Conservation (phyloP, 2,329 filamentous ascomycete genomes). For the Monilinia polystroma region DNA sequence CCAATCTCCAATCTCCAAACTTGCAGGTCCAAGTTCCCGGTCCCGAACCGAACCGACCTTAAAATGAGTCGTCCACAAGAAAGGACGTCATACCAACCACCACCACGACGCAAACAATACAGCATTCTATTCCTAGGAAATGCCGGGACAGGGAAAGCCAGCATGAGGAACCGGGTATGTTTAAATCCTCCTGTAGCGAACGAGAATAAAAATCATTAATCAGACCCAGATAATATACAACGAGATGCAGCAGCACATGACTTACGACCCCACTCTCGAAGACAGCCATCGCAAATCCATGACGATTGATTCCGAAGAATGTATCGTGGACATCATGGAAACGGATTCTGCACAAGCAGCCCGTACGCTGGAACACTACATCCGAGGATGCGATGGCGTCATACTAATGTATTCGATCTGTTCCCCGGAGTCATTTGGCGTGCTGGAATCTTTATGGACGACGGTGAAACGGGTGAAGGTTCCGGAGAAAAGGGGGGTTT, state of each 20-base stretch:
- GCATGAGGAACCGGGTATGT: conserved; percentile 8
- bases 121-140: not conserved
- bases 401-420: conserved; percentile 18
- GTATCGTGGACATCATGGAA: not conserved
- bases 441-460: conserved; percentile 6
- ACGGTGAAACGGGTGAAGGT: not conserved
- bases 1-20: not conserved
- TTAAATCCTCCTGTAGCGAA: not conserved
- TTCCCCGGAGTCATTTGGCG: not conserved
- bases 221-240: not conserved
- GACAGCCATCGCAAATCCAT: not conserved
- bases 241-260: not conserved
- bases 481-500: not conserved
- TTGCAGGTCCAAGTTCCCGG: not conserved
- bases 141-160: conserved; percentile 1
- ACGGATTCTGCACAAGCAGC: not conserved
- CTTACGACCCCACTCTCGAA: not conserved
- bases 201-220: not conserved
- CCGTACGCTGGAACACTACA: fast-evolving
- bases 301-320: not conserved
- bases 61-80: not conserved
- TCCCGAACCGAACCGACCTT: not conserved
- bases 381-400: not conserved
- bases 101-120: not conserved
- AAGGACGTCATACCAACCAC: not conserved